Evolutionary conservation across 2,329 filamentous ascomycete species (phyloP), one percentile per base, ranked within the genome.

Genomic region (Albophoma yamanashiensis): DNA sequence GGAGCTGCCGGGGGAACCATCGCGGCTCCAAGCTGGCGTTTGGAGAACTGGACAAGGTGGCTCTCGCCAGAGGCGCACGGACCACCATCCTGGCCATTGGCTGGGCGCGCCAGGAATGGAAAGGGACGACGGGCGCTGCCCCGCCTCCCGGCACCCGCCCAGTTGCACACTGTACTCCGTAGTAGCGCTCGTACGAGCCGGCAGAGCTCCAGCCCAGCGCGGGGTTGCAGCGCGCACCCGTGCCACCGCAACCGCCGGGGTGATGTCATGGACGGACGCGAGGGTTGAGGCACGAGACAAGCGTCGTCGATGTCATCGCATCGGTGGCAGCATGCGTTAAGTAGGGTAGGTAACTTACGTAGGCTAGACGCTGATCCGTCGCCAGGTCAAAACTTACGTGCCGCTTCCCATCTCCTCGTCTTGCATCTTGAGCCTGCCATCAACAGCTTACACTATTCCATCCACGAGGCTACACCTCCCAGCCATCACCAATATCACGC

Each of bases 31-130:
- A 59, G 47, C 59, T 63, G 58, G 57, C 56, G 56, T 57, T 55
- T 58, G 40, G 60, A 62, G 66, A 68, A 64, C 59, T 65, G 65
- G 67, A 67, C 67, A 69, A 68, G 61, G 67, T 69, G 68, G 67
- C 67, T 64, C 64, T 61, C 57, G 45, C 22, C 27, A 52, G 4
- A 11, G 12, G 47, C 27, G 47, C 47, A 52, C 47, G 47, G 47
- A 34, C 47, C 27, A 52, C 36, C 11, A 8, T 27, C 15, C 3
- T 5, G 8, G 27, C 27, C 25, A 52, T 52, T 52, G 14, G 47
- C 47, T 52, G 47, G 15, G 25, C 22, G 15, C 12, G 45, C 22
- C 22, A 50, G 43, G 43, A 31, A 27, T 17, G 22, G 45, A 27
- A 50, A 25, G 36, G 36, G 36, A 11, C 9, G 3, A 36, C 34